Evolutionary conservation across 441 rosid genomes (phyloP).

Genomic region (Jatropha multifida): DNA sequence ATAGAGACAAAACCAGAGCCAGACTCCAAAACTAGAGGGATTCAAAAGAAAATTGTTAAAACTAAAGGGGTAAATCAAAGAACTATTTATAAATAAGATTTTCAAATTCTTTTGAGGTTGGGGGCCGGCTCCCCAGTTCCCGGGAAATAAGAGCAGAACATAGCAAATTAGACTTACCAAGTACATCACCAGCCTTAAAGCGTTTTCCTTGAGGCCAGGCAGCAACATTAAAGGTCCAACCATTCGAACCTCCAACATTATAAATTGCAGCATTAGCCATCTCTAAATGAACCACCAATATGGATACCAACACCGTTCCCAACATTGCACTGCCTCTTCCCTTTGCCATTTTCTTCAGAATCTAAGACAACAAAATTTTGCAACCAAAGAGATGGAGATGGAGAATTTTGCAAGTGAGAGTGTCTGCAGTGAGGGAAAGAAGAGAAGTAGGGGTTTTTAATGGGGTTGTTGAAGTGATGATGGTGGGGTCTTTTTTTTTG

Average conservation of each 20-base stretch:
- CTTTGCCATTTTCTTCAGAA: constrained; percentile 19
- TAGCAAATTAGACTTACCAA: constrained; percentile 32
- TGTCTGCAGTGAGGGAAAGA: neutral
- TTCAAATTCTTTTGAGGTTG: too few species aligned
- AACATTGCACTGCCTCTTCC: constrained; percentile 53
- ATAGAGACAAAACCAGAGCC: too few species aligned
- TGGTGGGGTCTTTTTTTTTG: constrained; percentile 8
- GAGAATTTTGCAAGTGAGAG: neutral
- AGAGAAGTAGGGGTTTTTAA: neutral
- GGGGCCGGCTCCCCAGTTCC: too few species aligned
- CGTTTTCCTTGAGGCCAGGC: constrained; percentile 46
- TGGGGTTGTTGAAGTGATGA: neutral
- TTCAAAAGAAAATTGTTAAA: too few species aligned
- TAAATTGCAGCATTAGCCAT: constrained; percentile 37
- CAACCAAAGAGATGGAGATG: neutral
- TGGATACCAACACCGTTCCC: constrained; percentile 18
- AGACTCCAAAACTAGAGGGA: too few species aligned
- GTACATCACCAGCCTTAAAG: constrained; percentile 47
- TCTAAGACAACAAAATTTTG: neutral
- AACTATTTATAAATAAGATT: too few species aligned
- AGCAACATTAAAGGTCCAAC: constrained; percentile 43
- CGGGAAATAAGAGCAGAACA: too few species aligned
- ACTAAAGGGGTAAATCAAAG: too few species aligned
- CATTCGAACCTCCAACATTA: constrained; percentile 41
- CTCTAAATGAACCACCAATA: constrained; percentile 29